These are phyloP conservation scores for Apiospora malaysiana DNA, from an alignment of 2,329 filamentous ascomycete genomes.

Conservation along the genomic window DNA sequence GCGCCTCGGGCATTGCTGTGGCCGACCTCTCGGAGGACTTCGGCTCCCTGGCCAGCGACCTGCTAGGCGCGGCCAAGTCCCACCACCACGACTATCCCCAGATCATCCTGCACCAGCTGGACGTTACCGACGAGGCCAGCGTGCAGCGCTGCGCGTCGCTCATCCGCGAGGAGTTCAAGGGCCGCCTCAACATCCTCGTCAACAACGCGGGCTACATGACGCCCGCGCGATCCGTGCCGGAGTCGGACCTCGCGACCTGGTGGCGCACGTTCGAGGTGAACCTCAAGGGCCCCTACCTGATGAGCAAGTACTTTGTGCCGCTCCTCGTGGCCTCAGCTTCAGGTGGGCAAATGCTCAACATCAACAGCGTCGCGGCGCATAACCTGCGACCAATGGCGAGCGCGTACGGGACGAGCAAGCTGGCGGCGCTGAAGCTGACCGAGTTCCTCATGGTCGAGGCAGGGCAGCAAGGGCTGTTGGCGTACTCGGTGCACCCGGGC, in stretches of 20 bases:
- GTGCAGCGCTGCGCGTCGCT: slow-evolving; percentile 33
- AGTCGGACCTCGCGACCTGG: slow-evolving; percentile 41
- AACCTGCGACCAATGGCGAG: slow-evolving; percentile 37
- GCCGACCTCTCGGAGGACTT: slow-evolving; percentile 33
- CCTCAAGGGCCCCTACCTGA: slow-evolving; percentile 52
- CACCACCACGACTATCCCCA: slow-evolving; percentile 36
- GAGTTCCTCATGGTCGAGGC: slow-evolving; percentile 53
- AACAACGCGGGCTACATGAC: slow-evolving; percentile 21
- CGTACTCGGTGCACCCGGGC: slow-evolving; percentile 50
- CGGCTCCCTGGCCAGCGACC: slow-evolving; percentile 31
- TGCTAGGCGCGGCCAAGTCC: slow-evolving; percentile 34
- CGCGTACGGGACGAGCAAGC: slow-evolving; percentile 45
- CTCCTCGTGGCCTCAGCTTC: slow-evolving; percentile 39
- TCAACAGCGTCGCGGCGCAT: slow-evolving; percentile 48
- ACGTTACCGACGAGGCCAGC: slow-evolving; percentile 40
- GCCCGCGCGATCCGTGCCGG: slow-evolving; percentile 34
- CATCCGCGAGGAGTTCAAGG: slow-evolving; percentile 15
- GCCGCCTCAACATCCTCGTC: slow-evolving; percentile 20
- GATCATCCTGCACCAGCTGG: slow-evolving; percentile 40
- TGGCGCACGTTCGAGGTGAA: slow-evolving; percentile 54
- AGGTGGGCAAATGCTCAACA: slow-evolving; percentile 43
- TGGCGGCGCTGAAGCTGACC: slow-evolving; percentile 41
- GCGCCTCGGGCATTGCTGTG: slow-evolving; percentile 44
- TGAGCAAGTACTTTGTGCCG: slow-evolving; percentile 52
- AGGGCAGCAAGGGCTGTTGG: slow-evolving; percentile 44